Conservation (phyloP, 2,329 filamentous ascomycete genomes). For the Diaporthe sp. region DNA sequence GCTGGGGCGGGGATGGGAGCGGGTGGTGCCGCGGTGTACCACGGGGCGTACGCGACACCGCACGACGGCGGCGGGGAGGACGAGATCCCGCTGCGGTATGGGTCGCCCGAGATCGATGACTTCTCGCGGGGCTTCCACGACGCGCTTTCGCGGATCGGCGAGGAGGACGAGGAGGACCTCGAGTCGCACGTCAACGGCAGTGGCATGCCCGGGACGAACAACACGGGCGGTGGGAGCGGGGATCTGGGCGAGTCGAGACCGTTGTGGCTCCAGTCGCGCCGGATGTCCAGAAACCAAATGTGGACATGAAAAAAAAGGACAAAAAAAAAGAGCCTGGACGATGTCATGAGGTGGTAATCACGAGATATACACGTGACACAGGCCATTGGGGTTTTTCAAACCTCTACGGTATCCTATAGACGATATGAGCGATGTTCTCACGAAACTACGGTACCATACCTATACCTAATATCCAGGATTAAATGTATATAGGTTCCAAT, state of each 20-base stretch:
- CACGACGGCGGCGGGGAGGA: constrained; percentile 48
- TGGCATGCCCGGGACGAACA: constrained; percentile 37
- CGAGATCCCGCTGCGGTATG: constrained; percentile 53
- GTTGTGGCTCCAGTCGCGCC: constrained; percentile 69
- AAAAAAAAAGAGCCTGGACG: neutral
- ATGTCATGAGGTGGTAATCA: neutral
- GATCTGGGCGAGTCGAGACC: constrained; percentile 50
- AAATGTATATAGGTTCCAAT: constrained; percentile 11
- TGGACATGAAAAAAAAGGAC: constrained; percentile 55
- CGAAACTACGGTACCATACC: constrained; percentile 6
- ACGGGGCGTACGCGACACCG: constrained; percentile 38
- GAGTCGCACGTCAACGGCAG: constrained; percentile 33
- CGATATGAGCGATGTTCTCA: constrained; percentile 28
- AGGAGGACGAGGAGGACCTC: constrained; percentile 54
- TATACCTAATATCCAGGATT: constrained; percentile 7
- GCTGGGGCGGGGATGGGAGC: constrained; percentile 37
- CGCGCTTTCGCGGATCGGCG: constrained; percentile 55
- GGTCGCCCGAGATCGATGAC: constrained; percentile 59
- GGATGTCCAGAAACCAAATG: constrained; percentile 62
- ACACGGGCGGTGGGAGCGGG: constrained; percentile 36
- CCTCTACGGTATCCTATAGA: neutral
- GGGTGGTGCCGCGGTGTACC: constrained; percentile 25
- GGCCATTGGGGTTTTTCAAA: neutral
- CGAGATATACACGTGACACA: neutral
- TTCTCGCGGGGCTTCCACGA: constrained; percentile 60